Percentiles rank a stretch among this genome's conserved stretches.
These are phyloP conservation scores for Entonaema liquescens DNA, from an alignment of 495 filamentous ascomycete genomes.

Conservation along the genomic window DNA sequence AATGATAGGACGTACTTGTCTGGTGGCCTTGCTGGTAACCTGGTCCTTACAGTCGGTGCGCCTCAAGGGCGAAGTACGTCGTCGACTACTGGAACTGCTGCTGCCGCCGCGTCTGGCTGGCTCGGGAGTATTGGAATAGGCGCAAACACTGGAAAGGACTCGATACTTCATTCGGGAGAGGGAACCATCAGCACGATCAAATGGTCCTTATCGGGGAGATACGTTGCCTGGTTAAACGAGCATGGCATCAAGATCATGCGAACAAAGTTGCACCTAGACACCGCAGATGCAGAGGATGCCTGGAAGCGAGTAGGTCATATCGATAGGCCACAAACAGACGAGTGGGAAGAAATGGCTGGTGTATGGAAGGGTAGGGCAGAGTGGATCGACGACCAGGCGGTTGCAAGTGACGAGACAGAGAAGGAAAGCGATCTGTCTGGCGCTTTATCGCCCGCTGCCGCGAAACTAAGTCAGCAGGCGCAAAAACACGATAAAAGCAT, in stretches of 20 bases:
- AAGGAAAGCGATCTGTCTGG: conserved; percentile 47
- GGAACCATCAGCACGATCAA: conserved; percentile 89
- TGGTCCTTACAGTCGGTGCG: conserved; percentile 88
- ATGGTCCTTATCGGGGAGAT: conserved; percentile 91
- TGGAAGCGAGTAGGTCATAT: conserved; percentile 98
- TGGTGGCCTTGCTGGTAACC: conserved; percentile 86
- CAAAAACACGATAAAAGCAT: conserved; percentile 55
- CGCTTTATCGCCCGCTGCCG: conserved; percentile 54
- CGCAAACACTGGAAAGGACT: conserved; percentile 81
- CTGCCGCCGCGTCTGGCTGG: conserved; percentile 90
- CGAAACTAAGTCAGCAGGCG: conserved; percentile 56
- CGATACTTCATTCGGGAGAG: conserved; percentile 89
- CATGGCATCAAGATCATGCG: conserved; percentile 98
- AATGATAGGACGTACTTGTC: conserved; percentile 87
- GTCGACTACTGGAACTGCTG: conserved; percentile 79
- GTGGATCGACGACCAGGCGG: conserved; percentile 84
- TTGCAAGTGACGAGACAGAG: conserved; percentile 66
- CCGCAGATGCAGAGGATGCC: conserved; percentile 76
- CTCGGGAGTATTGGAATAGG: conserved; percentile 84
- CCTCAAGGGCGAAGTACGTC: conserved; percentile 79
- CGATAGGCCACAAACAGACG: conserved; percentile 77
- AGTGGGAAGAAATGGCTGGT: conserved; percentile 92
- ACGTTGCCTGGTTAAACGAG: conserved; percentile 94
- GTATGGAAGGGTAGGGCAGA: conserved; percentile 92
- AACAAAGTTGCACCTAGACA: conserved; percentile 82